Evolutionary conservation across 2,329 filamentous ascomycete species (phyloP), one percentile per base, ranked within the genome.

Genomic region (Beauveria brongniartii): DNA sequence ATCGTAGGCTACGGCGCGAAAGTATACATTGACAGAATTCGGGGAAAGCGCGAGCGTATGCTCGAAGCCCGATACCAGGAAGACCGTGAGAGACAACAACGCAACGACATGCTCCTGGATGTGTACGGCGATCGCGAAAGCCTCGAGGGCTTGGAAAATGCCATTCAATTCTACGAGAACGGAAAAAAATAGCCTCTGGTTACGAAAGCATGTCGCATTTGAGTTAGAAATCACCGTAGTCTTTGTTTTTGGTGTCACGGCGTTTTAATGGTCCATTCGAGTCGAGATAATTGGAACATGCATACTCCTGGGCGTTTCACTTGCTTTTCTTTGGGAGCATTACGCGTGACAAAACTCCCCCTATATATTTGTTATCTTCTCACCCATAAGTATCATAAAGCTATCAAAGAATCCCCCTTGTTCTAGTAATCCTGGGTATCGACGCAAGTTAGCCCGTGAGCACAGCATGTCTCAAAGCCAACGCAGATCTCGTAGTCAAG

Each of bases 51-150:
- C 28, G 62, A 65, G 24, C 57, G 50, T 16, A 67, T 69, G 51
- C 69, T 70, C 52, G 67, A 71, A 59, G 66, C 67, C 59, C 68
- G 64, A 20, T 73, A 77, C 61, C 69, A 70, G 59, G 65, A 73
- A 48, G 71, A 72, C 43, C 67, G 66, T n/a, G 72, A 73, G 56
- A 70, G 69, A 56, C 71, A 71, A 63, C 69, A 70, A 44, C 70
- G 70, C 53, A 74, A 79, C 62, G 72, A 75, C 22, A 71, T 77
- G 60, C 69, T 82, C 63, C 72, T 80, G 69, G 75, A 81, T 41
- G 75, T 79, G 61, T 82, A 82, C 62, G 78, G 80, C 52, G 78
- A 79, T 63, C 74, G 79, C 16, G 76, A 76, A 30, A 81, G 75
- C 63, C 71, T 82, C 4, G 74, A 77, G 28, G 76, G 76, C 64